Percentiles rank a stretch among this genome's conserved stretches.
Evolutionary conservation across 768 basidiomycete species (phyloP).

Genomic region (Agrocybe praecox): DNA sequence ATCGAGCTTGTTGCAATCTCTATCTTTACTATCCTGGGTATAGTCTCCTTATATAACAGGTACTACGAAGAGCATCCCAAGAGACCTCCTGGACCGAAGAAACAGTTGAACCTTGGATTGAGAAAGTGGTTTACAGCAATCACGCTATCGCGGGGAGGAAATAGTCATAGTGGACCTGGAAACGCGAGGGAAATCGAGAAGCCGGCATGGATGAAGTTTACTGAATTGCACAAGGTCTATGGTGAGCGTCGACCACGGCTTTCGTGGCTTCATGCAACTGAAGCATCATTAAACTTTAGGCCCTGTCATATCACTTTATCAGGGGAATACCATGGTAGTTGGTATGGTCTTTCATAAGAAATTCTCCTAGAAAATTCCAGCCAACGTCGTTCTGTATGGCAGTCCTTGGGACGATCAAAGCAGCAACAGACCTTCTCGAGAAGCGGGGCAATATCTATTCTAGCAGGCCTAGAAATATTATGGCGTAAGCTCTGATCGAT

Average conservation of each 20-base stretch:
- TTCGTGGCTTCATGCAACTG: not conserved
- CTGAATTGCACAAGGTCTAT: conserved; percentile 2
- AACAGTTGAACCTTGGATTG: too few relatives aligned
- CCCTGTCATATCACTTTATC: conserved; percentile 17
- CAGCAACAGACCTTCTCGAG: conserved; percentile 33
- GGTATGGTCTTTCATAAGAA: not conserved
- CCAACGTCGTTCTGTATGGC: not conserved
- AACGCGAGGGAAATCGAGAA: too few relatives aligned
- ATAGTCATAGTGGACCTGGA: too few relatives aligned
- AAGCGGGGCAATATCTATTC: conserved; percentile 34
- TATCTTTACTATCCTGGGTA: too few relatives aligned
- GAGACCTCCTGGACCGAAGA: too few relatives aligned
- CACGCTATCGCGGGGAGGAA: too few relatives aligned
- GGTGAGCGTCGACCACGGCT: not conserved
- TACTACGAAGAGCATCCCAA: too few relatives aligned
- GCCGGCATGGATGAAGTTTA: not conserved
- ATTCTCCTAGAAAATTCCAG: not conserved
- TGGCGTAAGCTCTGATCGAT: conserved; percentile 28
- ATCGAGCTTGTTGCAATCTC: too few relatives aligned
- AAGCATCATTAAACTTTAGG: conserved; percentile 1
- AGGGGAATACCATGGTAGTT: conserved; percentile 15
- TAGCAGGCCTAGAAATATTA: conserved; percentile 32
- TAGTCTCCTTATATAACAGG: too few relatives aligned
- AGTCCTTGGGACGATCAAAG: conserved; percentile 25
- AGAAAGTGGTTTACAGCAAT: too few relatives aligned